These are phyloP conservation scores for Passalora sequoiae DNA, from an alignment of 2,329 filamentous ascomycete species.

Conservation along the genomic window DNA sequence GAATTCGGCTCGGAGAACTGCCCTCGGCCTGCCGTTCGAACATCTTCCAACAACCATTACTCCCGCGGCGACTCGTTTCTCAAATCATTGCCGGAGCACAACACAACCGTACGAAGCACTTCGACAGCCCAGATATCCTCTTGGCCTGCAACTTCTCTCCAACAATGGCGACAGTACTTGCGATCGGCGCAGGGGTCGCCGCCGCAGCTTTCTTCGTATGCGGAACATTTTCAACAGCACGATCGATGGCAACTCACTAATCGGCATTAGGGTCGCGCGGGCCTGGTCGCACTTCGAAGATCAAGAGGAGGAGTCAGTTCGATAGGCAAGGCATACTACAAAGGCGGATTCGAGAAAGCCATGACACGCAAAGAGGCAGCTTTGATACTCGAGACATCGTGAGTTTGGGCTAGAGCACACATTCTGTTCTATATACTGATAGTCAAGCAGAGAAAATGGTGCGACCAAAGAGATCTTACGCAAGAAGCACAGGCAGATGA, in stretches of 20 bases:
- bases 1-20: no score
- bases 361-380: constrained; percentile 92
- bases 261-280: constrained; percentile 71
- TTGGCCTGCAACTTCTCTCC: no score
- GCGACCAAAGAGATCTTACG: constrained; percentile 89
- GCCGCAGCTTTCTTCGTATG: constrained; percentile 62
- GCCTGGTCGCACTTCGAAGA: constrained; percentile 79
- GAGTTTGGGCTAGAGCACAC: no score
- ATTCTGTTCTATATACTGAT: no score
- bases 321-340: constrained; percentile 90
- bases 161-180: constrained; percentile 56
- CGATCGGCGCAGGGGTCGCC: constrained; percentile 57
- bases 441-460: no score
- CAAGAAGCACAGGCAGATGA: constrained; percentile 90
- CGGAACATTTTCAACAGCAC: no score
- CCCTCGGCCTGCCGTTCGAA: no score
- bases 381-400: constrained; percentile 87
- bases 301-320: constrained; percentile 70
- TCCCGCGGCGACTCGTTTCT: neutral
- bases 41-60: no score
- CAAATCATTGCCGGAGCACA: no score
- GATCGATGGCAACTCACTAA: neutral
- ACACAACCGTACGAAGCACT: no score
- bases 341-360: constrained; percentile 92
- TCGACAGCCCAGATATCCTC: no score